phyloP scores from a whole-genome alignment of 1,139 yeast species.

The Geotrichum macrosporum region DNA sequence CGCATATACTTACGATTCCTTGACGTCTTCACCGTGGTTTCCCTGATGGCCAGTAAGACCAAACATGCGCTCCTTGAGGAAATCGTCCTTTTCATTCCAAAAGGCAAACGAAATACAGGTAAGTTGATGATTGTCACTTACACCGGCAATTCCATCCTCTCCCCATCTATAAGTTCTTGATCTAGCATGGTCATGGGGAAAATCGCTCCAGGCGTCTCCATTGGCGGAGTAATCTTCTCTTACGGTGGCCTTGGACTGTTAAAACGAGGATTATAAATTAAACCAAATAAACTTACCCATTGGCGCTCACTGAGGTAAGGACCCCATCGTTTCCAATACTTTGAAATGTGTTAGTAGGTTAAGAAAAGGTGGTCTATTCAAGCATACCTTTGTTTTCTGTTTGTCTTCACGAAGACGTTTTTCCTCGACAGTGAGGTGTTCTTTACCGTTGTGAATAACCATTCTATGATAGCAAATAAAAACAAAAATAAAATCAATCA shows the following conservation, averaged over 20 bases:
- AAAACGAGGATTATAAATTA: not conserved
- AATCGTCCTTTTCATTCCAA: slow-evolving; percentile 88
- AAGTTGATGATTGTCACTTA: slow-evolving; percentile 77
- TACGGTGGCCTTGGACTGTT: slow-evolving; percentile 58
- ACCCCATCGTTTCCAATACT: slow-evolving; percentile 89
- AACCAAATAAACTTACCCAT: slow-evolving; percentile 49
- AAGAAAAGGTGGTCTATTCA: slow-evolving; percentile 1
- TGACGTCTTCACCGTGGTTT: slow-evolving; percentile 94
- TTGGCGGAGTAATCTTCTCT: slow-evolving; percentile 80
- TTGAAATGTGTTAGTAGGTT: not conserved
- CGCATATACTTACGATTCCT: slow-evolving; percentile 48
- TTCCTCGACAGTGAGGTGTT: slow-evolving; percentile 56
- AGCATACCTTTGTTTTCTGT: slow-evolving; percentile 41
- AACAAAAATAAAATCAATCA: too few species aligned
- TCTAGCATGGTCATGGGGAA: slow-evolving; percentile 82
- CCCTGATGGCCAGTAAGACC: slow-evolving; percentile 93
- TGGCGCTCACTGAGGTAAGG: slow-evolving; percentile 87
- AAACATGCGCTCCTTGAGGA: slow-evolving; percentile 80
- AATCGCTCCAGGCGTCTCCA: slow-evolving; percentile 92
- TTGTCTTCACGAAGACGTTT: slow-evolving; percentile 58
- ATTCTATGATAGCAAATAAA: too few species aligned
- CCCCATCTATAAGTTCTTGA: slow-evolving; percentile 93
- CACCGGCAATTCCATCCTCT: slow-evolving; percentile 93
- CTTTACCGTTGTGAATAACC: slow-evolving; percentile 34
- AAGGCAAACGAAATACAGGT: slow-evolving; percentile 75